A percentile compares a stretch with the other conserved stretches of the same genome.
phyloP scores from a whole-genome alignment of 345 rosid genomes.

The Populus tremula region DNA sequence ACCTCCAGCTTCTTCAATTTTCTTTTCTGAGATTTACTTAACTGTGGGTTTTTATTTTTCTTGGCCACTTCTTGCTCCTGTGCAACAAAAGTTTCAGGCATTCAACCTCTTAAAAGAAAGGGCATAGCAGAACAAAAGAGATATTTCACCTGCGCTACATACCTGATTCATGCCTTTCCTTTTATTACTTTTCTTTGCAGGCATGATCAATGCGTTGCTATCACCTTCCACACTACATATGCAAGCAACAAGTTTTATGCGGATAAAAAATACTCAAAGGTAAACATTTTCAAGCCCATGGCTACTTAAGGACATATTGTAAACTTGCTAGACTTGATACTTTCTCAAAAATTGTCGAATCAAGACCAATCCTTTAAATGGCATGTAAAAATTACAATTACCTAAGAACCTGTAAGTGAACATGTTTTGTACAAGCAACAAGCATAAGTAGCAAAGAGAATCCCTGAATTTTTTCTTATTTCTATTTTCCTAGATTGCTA shows the following conservation, averaged over 20 bases:
- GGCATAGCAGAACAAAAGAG: slow-evolving; percentile 5
- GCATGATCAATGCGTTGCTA: slow-evolving; percentile 55
- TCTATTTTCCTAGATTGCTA: too few relatives aligned
- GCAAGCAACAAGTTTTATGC: not conserved
- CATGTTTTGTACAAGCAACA: too few relatives aligned
- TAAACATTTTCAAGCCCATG: too few relatives aligned
- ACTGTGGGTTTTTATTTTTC: slow-evolving; percentile 13
- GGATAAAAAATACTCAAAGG: too few relatives aligned
- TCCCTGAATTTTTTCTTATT: too few relatives aligned
- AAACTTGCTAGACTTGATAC: too few relatives aligned
- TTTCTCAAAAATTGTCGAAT: too few relatives aligned
- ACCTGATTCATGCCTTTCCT: slow-evolving; percentile 44
- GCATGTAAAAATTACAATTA: too few relatives aligned
- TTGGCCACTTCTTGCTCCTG: slow-evolving; percentile 29
- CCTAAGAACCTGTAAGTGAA: too few relatives aligned
- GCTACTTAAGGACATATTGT: too few relatives aligned
- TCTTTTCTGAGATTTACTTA: slow-evolving; percentile 64
- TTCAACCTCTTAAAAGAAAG: not conserved
- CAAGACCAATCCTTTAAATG: too few relatives aligned
- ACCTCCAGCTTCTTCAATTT: slow-evolving; percentile 77
- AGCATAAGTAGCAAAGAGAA: too few relatives aligned
- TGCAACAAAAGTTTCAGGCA: not conserved
- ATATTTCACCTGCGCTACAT: not conserved
- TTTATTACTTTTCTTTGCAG: slow-evolving; percentile 39
- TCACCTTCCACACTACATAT: slow-evolving; percentile 38